Evolutionary conservation across 1,284 basidiomycete species (phyloP).

Genomic region (Naganishia cerealis): DNA sequence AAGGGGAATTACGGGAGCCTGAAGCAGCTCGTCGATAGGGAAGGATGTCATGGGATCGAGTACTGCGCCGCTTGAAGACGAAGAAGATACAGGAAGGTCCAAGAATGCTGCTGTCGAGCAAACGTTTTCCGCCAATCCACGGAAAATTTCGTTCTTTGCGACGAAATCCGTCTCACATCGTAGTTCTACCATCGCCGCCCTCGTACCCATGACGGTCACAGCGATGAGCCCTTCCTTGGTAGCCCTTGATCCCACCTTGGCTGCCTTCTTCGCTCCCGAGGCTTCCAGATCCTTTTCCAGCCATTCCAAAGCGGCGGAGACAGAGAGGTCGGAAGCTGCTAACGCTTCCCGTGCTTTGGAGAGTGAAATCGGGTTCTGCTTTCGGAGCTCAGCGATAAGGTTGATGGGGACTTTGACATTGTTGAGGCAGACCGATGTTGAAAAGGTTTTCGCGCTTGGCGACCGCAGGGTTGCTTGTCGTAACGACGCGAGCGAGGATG

Average conservation of each 20-base stretch:
- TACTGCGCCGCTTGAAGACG: not conserved
- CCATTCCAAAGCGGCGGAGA: slow-evolving; percentile 75
- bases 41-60: slow-evolving; percentile 48
- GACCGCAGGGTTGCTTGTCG: not conserved
- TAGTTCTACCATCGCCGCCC: slow-evolving; percentile 84
- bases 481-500: not conserved
- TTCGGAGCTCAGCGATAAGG: slow-evolving; percentile 82
- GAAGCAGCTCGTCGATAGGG: slow-evolving; percentile 62
- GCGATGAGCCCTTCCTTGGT: slow-evolving; percentile 79
- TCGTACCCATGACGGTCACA: slow-evolving; percentile 69
- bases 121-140: slow-evolving; percentile 72
- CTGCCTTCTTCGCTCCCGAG: slow-evolving; percentile 75
- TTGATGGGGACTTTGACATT: slow-evolving; percentile 59
- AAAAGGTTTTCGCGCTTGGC: not conserved
- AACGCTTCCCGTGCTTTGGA: slow-evolving; percentile 87
- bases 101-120: slow-evolving; percentile 84
- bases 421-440: not conserved
- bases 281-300: slow-evolving; percentile 70
- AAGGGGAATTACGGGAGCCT: slow-evolving; percentile 67
- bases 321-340: slow-evolving; percentile 68
- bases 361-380: slow-evolving; percentile 72
- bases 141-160: slow-evolving; percentile 80
- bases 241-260: slow-evolving; percentile 72
- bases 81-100: slow-evolving; percentile 56
- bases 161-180: slow-evolving; percentile 99